A percentile compares a stretch with the other conserved stretches of the same genome.
These are phyloP conservation scores for Hemileccinum rubropunctum DNA, from an alignment of 768 basidiomycete species.

Conservation along the genomic window DNA sequence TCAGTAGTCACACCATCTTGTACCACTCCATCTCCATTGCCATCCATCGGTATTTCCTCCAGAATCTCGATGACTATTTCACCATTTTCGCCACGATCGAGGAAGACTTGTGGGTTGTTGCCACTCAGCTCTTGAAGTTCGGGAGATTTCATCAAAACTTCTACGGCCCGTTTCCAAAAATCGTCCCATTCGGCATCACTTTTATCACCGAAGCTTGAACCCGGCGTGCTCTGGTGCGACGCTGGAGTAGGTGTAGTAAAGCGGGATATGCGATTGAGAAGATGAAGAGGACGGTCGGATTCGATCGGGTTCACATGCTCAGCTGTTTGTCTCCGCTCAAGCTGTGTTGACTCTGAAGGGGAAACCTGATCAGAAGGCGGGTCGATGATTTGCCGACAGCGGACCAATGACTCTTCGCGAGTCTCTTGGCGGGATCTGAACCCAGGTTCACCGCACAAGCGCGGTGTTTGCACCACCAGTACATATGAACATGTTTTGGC, in stretches of 20 bases:
- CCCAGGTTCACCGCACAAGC: constrained; percentile 89
- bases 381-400: constrained; percentile 73
- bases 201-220: constrained; percentile 15
- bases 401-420: constrained; percentile 65
- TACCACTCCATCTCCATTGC: constrained; percentile 17
- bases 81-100: constrained; percentile 43
- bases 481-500: constrained; percentile 93
- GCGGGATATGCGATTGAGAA: constrained; percentile 47
- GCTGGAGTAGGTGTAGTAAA: constrained; percentile 38
- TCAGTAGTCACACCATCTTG: constrained; percentile 34
- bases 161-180: constrained; percentile 29
- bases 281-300: constrained; percentile 54
- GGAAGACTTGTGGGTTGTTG: constrained; percentile 35
- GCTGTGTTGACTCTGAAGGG: constrained; percentile 29
- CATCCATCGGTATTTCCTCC: constrained; percentile 43
- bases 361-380: constrained; percentile 12
- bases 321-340: constrained; percentile 27
- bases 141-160: constrained; percentile 29
- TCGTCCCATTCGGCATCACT: constrained; percentile 18
- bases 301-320: constrained; percentile 41
- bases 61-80: constrained; percentile 42
- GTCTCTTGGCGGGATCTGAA: constrained; percentile 76
- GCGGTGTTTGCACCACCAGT: constrained; percentile 91
- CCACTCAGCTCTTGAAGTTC: constrained; percentile 28
- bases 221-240: constrained; percentile 17